Evolutionary conservation across 495 filamentous ascomycete genomes (phyloP), one percentile per base, ranked within the genome.

Genomic region (Gamarada debralockiae): DNA sequence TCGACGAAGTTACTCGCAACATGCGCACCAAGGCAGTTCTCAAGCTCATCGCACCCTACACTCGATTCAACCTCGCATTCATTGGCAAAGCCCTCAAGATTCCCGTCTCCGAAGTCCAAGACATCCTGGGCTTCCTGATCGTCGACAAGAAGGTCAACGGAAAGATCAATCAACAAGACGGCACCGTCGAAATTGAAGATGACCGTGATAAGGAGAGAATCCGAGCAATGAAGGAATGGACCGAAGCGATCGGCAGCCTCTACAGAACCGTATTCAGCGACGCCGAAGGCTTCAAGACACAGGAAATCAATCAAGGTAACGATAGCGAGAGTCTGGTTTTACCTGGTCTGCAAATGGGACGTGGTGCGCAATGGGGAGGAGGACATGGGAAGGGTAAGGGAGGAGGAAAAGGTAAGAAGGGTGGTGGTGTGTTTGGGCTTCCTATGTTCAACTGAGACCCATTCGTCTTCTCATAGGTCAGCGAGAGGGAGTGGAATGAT

Each of bases 1-100:
- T 98, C 56, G 93, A 97, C 70, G 93, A 97, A 68, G 93, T 98
- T 50, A 98, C 93, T 42, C 89, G 93, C 13, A 97, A 95, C 70
- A 93, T 98, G 83, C 89, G 93, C 29, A 97, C 92, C 53, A 96
- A 95, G 70, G 93, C 90, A 1, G 84, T 98, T 2, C 72, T 96
- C 25, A 97, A 96, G 70, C 69, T 98, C 34, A 93, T 97, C 48
- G 89, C 91, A 4, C 92, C 93, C 0, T 98, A 97, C 71, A 95
- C 90, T 2, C 86, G 90, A 23, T 97, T 98, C 78, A 84, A 82
- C 22, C 73, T 97, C 25, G 71, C 74, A 36, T 95, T 95, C 72
- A 86, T 97, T 57, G 90, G 90, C 22, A 83, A 85, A 52, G 82
- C 87, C 58, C 84, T 98, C 33, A 85, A 85, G 56, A 95, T 98